A percentile compares a stretch with the other conserved stretches of the same genome.
Evolutionary conservation across 306 rosid species (phyloP).

Genomic region (Quercus berberidifolia): DNA sequence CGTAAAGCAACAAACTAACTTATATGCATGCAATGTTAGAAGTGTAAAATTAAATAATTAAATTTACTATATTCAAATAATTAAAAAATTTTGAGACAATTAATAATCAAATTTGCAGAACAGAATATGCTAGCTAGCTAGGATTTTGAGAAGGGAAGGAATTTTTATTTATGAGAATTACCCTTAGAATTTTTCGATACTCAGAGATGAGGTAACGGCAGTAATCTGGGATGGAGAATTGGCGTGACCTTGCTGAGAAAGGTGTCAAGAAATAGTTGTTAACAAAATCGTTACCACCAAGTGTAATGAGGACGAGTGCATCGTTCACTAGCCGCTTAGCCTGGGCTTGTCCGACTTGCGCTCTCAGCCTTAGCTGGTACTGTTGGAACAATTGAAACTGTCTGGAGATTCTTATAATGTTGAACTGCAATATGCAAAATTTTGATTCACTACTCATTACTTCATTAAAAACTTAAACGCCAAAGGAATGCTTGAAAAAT

Average conservation of each 20-base stretch:
- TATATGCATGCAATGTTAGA: too few relatives aligned
- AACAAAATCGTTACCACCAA: constrained; percentile 68
- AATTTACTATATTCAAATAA: too few relatives aligned
- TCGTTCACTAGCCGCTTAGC: constrained; percentile 33
- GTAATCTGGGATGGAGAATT: constrained; percentile 46
- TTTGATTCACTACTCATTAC: background rate
- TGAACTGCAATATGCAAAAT: constrained; percentile 14
- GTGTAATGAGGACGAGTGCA: constrained; percentile 44
- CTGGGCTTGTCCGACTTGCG: constrained; percentile 31
- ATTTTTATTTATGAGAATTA: background rate
- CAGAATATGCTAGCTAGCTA: too few relatives aligned
- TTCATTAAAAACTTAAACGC: too few relatives aligned
- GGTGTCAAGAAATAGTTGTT: constrained; percentile 61
- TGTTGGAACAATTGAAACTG: constrained; percentile 38
- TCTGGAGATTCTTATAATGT: constrained; percentile 43
- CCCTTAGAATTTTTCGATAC: constrained; percentile 45
- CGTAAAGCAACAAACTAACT: background rate
- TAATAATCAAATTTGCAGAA: too few relatives aligned
- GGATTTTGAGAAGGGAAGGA: too few relatives aligned
- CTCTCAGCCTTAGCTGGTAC: constrained; percentile 43
- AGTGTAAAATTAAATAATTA: too few relatives aligned
- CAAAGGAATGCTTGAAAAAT: too few relatives aligned
- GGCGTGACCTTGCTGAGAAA: constrained; percentile 41
- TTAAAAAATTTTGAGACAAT: too few relatives aligned
- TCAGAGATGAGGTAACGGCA: constrained; percentile 44